Evolutionary conservation across 805 yeast genomes (phyloP).

Genomic region (Ogataea minuta): DNA sequence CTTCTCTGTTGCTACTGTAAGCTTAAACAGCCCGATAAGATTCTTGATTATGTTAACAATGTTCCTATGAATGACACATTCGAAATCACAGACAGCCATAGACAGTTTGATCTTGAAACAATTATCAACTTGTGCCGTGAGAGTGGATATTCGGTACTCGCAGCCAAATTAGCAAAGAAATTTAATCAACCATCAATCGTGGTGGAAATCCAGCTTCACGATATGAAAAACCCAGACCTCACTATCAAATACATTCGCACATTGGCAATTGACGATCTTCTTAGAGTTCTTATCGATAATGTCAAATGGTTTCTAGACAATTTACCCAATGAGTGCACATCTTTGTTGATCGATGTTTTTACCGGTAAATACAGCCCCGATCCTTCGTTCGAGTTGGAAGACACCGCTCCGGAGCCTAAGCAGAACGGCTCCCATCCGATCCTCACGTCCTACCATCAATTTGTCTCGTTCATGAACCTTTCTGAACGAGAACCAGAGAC

Average conservation of each 20-base stretch:
- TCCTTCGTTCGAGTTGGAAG: constrained; percentile 20
- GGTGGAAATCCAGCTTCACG: constrained; percentile 71
- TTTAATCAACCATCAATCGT: constrained; percentile 72
- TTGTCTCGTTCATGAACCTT: constrained; percentile 32
- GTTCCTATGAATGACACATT: constrained; percentile 35
- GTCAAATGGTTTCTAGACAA: constrained; percentile 63
- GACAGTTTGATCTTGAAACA: constrained; percentile 63
- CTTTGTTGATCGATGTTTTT: constrained; percentile 77
- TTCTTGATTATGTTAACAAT: constrained; percentile 53
- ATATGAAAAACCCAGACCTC: constrained; percentile 55
- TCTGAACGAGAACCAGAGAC: constrained; percentile 15
- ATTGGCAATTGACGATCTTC: constrained; percentile 70
- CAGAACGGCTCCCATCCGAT: constrained; percentile 35
- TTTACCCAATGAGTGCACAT: constrained; percentile 79
- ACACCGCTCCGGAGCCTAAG: constrained; percentile 12
- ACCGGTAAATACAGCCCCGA: constrained; percentile 75
- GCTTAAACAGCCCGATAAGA: constrained; percentile 56
- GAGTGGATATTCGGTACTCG: constrained; percentile 63
- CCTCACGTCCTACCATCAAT: constrained; percentile 52
- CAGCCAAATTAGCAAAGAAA: constrained; percentile 65
- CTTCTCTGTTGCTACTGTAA: constrained; percentile 79
- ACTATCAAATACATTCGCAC: constrained; percentile 67
- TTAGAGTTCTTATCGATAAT: constrained; percentile 54
- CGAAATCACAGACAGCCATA: constrained; percentile 34
- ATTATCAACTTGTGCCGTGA: constrained; percentile 72